Conservation (phyloP, 225 moss, liverwort and hornwort species). For the Pleurozium schreberi region DNA sequence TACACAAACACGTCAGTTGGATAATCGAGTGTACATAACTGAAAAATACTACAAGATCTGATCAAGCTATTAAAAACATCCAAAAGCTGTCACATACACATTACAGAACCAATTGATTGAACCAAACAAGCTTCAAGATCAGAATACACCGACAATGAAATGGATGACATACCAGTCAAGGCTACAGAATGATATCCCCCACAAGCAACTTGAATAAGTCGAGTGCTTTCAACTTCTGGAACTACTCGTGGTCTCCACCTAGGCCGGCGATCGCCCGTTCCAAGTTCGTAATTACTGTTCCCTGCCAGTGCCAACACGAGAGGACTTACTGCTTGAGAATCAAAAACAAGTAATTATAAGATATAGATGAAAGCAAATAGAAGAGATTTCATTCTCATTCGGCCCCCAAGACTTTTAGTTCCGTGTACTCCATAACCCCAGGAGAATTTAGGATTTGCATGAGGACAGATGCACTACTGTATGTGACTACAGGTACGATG, state of each 20-base stretch:
- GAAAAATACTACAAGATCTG: neutral
- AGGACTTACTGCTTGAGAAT: neutral
- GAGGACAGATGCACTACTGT: neutral
- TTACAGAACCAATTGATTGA: neutral
- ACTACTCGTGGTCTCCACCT: slow-evolving; percentile 79
- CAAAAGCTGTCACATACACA: neutral
- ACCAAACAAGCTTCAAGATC: neutral
- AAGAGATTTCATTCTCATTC: neutral
- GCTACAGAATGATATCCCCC: slow-evolving; percentile 89
- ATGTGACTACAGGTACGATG: neutral
- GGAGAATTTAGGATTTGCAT: neutral
- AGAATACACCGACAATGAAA: neutral
- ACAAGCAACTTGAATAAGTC: slow-evolving; percentile 68
- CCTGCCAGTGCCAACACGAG: slow-evolving; percentile 24
- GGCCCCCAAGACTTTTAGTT: neutral
- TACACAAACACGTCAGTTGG: neutral
- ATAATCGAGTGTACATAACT: neutral
- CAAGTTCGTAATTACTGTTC: slow-evolving; percentile 81
- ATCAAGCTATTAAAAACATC: neutral
- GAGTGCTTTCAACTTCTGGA: slow-evolving; percentile 42
- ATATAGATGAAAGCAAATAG: neutral
- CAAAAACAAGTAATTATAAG: neutral
- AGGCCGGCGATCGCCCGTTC: slow-evolving; percentile 69
- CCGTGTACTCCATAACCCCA: neutral
- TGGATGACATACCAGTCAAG: slow-evolving; percentile 45